Percentiles rank a stretch among this genome's conserved stretches.
Conservation (phyloP, 352 stramenopile genomes). For the Salisapilia sapeloensis region DNA sequence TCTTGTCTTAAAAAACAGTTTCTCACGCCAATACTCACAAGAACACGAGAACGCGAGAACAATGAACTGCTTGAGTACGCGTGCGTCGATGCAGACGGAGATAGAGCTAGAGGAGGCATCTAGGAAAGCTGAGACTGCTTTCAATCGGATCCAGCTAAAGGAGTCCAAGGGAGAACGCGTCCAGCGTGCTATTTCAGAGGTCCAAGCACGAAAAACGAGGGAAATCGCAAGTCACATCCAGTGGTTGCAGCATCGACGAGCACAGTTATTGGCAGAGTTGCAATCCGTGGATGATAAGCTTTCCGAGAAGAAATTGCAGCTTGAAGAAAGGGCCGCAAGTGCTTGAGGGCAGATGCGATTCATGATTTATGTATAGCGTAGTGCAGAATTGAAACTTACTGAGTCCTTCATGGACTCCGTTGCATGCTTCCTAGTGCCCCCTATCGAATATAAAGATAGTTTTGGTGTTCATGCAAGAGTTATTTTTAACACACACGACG, state of each 20-base stretch:
- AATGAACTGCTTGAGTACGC: conserved; percentile 52
- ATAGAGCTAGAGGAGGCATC: conserved; percentile 51
- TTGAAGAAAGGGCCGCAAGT: too few relatives aligned
- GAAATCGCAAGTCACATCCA: conserved; percentile 36
- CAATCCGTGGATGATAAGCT: conserved; percentile 22
- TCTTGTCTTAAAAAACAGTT: too few relatives aligned
- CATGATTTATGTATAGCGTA: too few relatives aligned
- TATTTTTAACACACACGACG: too few relatives aligned
- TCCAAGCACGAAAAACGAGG: conserved; percentile 11
- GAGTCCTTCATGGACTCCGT: too few relatives aligned
- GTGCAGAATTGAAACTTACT: too few relatives aligned
- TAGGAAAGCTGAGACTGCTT: conserved; percentile 37
- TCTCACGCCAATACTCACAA: too few relatives aligned
- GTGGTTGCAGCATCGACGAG: conserved; percentile 32
- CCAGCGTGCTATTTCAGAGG: conserved; percentile 16
- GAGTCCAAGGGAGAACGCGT: conserved; percentile 22
- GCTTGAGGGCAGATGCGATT: too few relatives aligned
- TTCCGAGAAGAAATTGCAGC: conserved; percentile 26
- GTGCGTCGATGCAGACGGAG: conserved; percentile 25
- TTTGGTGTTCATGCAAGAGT: too few relatives aligned
- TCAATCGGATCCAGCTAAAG: conserved; percentile 35
- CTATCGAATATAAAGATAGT: too few relatives aligned
- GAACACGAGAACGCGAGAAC: conserved; percentile 13
- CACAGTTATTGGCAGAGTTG: conserved; percentile 23
- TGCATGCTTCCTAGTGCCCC: too few relatives aligned